Percentiles rank a stretch among this genome's conserved stretches.
Conservation (phyloP, 2,329 filamentous ascomycete species). For the Ampelomyces quisqualis region DNA sequence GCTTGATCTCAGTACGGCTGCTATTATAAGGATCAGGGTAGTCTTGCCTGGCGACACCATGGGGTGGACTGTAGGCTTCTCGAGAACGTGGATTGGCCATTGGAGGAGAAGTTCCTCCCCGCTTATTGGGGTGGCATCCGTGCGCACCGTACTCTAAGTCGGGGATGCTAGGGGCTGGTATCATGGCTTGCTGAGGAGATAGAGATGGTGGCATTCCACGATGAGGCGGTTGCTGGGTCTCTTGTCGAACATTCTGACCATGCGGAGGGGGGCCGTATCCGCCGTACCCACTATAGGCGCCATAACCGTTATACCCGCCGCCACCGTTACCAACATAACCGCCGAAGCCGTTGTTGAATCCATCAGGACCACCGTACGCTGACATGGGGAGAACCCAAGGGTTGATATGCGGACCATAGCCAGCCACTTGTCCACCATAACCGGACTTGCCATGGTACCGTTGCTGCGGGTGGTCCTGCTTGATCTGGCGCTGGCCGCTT, state of each 20-base stretch:
- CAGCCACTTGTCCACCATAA: constrained; percentile 3
- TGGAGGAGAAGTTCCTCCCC: background rate
- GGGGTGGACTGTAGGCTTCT: background rate
- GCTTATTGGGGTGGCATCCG: background rate
- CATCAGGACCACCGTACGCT: constrained; percentile 7
- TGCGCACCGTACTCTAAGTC: background rate
- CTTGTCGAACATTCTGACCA: constrained; percentile 1
- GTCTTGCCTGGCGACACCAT: background rate
- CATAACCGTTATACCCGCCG: constrained; percentile 6
- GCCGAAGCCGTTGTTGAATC: constrained; percentile 8
- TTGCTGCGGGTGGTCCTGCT: background rate
- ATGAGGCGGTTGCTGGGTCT: constrained; percentile 3
- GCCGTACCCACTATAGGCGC: background rate
- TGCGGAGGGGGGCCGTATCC: background rate
- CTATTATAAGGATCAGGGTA: background rate
- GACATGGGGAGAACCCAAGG: constrained; percentile 8
- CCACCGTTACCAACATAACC: constrained; percentile 7
- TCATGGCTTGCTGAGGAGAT: constrained; percentile 2
- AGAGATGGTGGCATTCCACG: constrained; percentile 4
- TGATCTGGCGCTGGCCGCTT: background rate
- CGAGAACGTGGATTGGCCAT: background rate
- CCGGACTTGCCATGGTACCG: constrained; percentile 3
- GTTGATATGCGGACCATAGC: constrained; percentile 3
- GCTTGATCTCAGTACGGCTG: constrained; percentile 15
- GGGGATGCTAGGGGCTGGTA: constrained; percentile 2